Percentiles rank a stretch among this genome's conserved stretches.
Evolutionary conservation across 2,329 filamentous ascomycete genomes (phyloP).

Genomic region (Fusarium sp.): DNA sequence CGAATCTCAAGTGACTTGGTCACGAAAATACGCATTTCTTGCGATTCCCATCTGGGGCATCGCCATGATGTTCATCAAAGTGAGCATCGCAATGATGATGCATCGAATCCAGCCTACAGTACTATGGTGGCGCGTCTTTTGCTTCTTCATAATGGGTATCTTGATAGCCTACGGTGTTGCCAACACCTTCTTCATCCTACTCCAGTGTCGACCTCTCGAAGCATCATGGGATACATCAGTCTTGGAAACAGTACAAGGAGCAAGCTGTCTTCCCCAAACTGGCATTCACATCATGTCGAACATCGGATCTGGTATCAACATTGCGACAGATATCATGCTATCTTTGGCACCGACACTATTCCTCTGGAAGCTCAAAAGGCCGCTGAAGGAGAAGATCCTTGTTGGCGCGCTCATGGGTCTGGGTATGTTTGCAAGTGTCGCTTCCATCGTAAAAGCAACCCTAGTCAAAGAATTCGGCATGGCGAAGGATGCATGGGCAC

Average conservation of each 20-base stretch:
- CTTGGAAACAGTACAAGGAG: neutral
- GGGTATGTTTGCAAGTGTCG: constrained; percentile 13
- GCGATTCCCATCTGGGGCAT: constrained; percentile 15
- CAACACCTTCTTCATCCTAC: constrained; percentile 19
- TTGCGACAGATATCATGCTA: constrained; percentile 3
- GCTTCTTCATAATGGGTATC: constrained; percentile 8
- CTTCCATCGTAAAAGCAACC: constrained; percentile 15
- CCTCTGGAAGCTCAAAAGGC: constrained; percentile 10
- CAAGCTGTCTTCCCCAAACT: constrained; percentile 9
- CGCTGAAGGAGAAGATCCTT: constrained; percentile 13
- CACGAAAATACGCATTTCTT: constrained; percentile 11
- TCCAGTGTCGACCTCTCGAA: constrained; percentile 11
- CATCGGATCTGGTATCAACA: constrained; percentile 1
- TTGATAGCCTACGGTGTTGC: constrained; percentile 4
- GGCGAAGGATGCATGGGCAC: constrained; percentile 15
- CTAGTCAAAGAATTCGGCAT: constrained; percentile 18
- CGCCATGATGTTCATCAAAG: constrained; percentile 27
- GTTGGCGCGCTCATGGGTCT: constrained; percentile 17
- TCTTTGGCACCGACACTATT: constrained; percentile 13
- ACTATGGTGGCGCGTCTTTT: constrained; percentile 12
- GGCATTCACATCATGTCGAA: constrained; percentile 21
- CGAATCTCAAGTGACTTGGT: neutral
- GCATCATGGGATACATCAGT: constrained; percentile 4
- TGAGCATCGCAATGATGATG: constrained; percentile 31
- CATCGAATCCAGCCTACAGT: constrained; percentile 9